Percentiles rank a stretch among this genome's conserved stretches.
These are phyloP conservation scores for Fusarium torulosum DNA, from an alignment of 2,329 filamentous ascomycete genomes.

Conservation along the genomic window DNA sequence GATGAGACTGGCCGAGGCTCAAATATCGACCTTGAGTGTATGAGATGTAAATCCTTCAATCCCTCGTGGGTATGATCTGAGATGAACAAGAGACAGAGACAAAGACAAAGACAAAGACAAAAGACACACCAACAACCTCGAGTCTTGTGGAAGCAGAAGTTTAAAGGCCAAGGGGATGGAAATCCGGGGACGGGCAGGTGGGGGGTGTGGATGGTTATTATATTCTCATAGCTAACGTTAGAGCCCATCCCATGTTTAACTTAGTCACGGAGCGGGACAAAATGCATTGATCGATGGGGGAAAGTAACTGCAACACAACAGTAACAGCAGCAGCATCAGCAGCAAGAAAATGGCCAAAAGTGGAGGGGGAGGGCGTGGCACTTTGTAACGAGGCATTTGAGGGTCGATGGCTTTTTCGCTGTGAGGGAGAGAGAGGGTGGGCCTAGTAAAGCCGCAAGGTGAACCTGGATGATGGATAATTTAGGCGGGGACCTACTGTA, in stretches of 20 bases:
- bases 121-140: not conserved
- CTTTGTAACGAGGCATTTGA: conserved; percentile 32
- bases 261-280: conserved; percentile 36
- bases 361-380: conserved; percentile 42
- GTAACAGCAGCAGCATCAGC: conserved; percentile 23
- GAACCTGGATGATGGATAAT: conserved; percentile 38
- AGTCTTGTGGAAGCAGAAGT: conserved; percentile 35
- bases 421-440: conserved; percentile 32
- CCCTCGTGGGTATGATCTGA: conserved; percentile 20
- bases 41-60: conserved; percentile 38
- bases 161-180: conserved; percentile 48
- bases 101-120: conserved; percentile 28
- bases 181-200: conserved; percentile 51
- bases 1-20: not conserved
- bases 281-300: conserved; percentile 40
- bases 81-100: conserved; percentile 34
- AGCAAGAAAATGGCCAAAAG: conserved; percentile 1
- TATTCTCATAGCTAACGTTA: conserved; percentile 44
- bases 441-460: conserved; percentile 28
- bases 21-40: too few species aligned
- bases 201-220: conserved; percentile 51
- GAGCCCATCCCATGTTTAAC: conserved; percentile 30
- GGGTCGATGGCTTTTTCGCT: conserved; percentile 33
- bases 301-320: conserved; percentile 23
- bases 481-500: conserved; percentile 34